Base-by-base conservation (phyloP, 2,329 filamentous ascomycete species). In the Cryphonectria japonica region DNA sequence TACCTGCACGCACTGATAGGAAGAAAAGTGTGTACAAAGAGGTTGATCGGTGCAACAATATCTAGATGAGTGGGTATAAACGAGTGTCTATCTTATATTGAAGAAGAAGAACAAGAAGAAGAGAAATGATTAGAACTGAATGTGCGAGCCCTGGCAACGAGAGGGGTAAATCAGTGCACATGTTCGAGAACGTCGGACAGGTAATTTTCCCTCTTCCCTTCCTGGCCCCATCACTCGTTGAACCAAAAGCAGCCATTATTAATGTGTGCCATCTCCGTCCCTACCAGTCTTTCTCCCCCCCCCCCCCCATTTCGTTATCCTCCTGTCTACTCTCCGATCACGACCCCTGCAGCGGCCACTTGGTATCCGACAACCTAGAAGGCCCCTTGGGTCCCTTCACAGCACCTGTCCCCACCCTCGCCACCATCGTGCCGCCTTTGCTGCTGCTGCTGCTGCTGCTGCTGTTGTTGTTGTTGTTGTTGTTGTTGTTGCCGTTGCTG, bases 301-400 rank as follows among this genome's bases (percentile, higher is more conserved):
- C 4, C n/a, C 8, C 26, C 26, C 43, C 64, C 46, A 1, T n/a
- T n/a, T 34, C 34, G 34, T 34, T 34, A 2, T 34, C 34, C 34
- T 34, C 34, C 3, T 34, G 6, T 34, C 34, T 3, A 34, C 34
- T 34, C 34, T 3, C 19, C 26, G 26, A 16, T 29, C 54, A 59
- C 29, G 54, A 32, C 14, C 26, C 54, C 26, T 71, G 69, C 32
- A 71, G 69, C 52, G 69, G 69, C 69, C 69, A 71, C 66, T 68
- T 71, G 1, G 67, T 60, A n/a, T 71, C 69, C 22, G 66, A 68
- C 32, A 67, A 39, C 26, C 69, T 61, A n/a, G 39, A 50, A 39
- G 39, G 69, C 57, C 52, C 52, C 11, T 5, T 13, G 26, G 26
- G 13, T 11, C 54, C 29, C 54, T 8, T 29, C 13, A 13, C 13